Base-by-base conservation (phyloP, 768 basidiomycete species). In the Cantharellus anzutake region DNA sequence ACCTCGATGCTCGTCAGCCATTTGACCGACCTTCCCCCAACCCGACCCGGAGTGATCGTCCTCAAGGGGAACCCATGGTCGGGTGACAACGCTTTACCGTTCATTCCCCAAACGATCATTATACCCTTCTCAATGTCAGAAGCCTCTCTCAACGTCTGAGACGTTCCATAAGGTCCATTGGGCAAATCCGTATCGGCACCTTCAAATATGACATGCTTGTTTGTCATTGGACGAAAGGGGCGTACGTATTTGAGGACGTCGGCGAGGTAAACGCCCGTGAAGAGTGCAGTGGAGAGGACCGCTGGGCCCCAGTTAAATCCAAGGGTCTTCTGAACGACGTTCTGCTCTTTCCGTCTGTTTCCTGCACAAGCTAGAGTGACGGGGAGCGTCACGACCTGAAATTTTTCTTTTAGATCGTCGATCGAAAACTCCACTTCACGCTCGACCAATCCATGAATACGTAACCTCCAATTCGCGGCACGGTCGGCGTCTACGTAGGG, bases 41-140 rank as follows among this genome's bases (percentile, higher is more conserved):
- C 81, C 59, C 80, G 76, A 2, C 78, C 78, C 0, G 82, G 81
- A 0, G 82, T 72, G 61, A 83, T 71, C 3, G 81, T 67, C 20
- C 82, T 73, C n/a, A 83, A 65, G 0, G 82, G 82, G 63, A 74
- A 81, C 5, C 82, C 82, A 61, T 84, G 82, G 63, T 83, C 81
- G 3, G 80, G 80, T 52, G 75, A 74, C 4, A 83, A 71, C 11
- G 75, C 73, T 34, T 75, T 67, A 2, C 80, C 80, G 60, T 82
- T 82, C 80, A 82, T 81, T 11, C 72, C 75, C 78, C 79, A 76
- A 4, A 73, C 73, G 68, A 67, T 67, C 55, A 82, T 66, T 74
- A 81, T 80, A 0, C 78, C 78, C 62, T 71, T 72, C 20, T 72
- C 70, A 60, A 66, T 70, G 66, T 73, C 71, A 57, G 66, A 59